Conservation (phyloP, 495 filamentous ascomycete genomes). For the Podospora conica region DNA sequence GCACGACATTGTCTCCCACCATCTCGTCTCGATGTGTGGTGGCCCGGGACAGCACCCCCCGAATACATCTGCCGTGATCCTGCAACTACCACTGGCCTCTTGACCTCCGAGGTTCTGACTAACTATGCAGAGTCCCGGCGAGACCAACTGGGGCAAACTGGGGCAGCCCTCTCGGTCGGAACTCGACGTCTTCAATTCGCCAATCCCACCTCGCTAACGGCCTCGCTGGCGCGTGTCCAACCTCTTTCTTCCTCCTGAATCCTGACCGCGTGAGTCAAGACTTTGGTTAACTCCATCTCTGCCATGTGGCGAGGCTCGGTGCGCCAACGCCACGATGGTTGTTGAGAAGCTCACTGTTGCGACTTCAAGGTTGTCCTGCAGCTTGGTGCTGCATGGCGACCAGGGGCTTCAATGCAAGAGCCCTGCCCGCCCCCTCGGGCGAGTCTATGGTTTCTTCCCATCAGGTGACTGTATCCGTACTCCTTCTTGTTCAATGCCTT, state of each 20-base stretch:
- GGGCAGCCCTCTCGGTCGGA: neutral
- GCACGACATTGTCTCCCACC: neutral
- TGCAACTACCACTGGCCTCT: neutral
- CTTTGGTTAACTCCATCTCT: neutral
- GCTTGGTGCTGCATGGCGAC: neutral
- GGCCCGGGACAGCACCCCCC: neutral
- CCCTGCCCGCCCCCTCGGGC: neutral
- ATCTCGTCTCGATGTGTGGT: neutral
- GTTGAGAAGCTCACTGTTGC: neutral
- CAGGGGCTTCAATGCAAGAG: neutral
- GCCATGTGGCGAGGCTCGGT: neutral
- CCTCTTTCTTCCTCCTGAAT: neutral
- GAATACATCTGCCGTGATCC: neutral
- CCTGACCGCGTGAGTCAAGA: slow-evolving; percentile 29
- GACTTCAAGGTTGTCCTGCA: neutral
- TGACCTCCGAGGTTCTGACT: neutral
- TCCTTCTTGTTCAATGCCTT: neutral
- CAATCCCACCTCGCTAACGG: slow-evolving; percentile 4
- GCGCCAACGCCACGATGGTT: neutral
- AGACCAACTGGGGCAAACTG: neutral
- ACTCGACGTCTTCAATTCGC: neutral
- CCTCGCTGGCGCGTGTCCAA: neutral
- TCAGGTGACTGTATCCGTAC: neutral
- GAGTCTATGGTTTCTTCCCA: neutral
- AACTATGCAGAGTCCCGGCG: neutral